Evolutionary conservation across 176 grass and related monocot genomes (phyloP).

Genomic region (Musa itinerans): DNA sequence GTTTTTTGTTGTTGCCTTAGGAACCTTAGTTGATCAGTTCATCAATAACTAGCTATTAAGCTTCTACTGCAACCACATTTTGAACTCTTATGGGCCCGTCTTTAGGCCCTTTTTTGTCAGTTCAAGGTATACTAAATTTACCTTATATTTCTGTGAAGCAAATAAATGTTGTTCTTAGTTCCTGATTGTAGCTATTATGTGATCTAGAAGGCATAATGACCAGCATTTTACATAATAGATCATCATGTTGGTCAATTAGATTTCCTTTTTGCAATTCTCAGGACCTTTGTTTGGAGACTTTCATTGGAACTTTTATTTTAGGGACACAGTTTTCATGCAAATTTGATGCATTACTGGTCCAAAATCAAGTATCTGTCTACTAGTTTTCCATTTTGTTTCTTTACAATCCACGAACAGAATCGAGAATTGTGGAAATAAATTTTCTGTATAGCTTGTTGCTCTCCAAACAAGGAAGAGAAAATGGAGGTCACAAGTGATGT

Average conservation of each 20-base stretch:
- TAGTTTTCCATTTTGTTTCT: neutral
- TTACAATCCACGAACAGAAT: neutral
- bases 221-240: neutral
- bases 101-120: neutral
- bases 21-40: no score
- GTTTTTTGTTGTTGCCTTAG: no score
- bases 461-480: neutral
- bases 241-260: neutral
- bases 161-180: no score
- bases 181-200: neutral
- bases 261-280: neutral
- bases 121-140: neutral
- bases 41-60: neutral
- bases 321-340: neutral
- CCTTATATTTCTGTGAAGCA: neutral
- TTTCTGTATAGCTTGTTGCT: neutral
- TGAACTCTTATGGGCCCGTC: no score
- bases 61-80: neutral
- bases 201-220: neutral
- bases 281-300: neutral
- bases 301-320: neutral
- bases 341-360: neutral
- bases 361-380: neutral
- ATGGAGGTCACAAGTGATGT: neutral
- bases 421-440: neutral